phyloP scores from a whole-genome alignment of 2,329 filamentous ascomycete species.

The Tolypocladium album region DNA sequence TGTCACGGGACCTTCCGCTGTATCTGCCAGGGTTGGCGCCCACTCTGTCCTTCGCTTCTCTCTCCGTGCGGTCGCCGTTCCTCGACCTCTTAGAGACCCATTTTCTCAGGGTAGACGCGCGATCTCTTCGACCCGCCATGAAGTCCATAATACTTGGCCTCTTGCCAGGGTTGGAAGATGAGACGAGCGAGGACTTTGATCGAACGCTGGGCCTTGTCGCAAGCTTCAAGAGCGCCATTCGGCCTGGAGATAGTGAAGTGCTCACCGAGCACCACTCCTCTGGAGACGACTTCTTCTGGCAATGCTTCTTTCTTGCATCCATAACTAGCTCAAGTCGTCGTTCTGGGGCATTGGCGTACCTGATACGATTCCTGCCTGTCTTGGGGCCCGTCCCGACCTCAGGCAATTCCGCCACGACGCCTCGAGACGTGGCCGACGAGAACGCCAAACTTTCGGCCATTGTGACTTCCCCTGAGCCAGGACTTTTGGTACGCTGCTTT shows the following conservation, averaged over 20 bases:
- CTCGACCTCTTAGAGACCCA: slow-evolving; percentile 75
- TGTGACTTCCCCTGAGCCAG: slow-evolving; percentile 83
- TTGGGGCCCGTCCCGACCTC: slow-evolving; percentile 11
- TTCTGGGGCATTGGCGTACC: slow-evolving; percentile 78
- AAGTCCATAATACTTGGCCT: slow-evolving; percentile 86
- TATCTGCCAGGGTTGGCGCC: slow-evolving; percentile 85
- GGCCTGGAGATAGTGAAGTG: slow-evolving; percentile 38
- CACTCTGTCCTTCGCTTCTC: slow-evolving; percentile 86
- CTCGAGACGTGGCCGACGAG: slow-evolving; percentile 5
- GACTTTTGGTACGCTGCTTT: slow-evolving; percentile 82
- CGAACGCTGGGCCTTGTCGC: slow-evolving; percentile 70
- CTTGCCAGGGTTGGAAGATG: slow-evolving; percentile 85
- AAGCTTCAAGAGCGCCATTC: slow-evolving; percentile 60
- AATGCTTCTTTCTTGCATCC: slow-evolving; percentile 88
- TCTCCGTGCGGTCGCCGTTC: slow-evolving; percentile 79
- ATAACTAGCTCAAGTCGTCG: slow-evolving; percentile 82
- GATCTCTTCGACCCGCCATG: slow-evolving; percentile 71
- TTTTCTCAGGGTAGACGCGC: slow-evolving; percentile 60
- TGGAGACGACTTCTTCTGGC: slow-evolving; percentile 90
- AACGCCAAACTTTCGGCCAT: slow-evolving; percentile 44
- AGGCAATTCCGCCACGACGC: slow-evolving; percentile 2
- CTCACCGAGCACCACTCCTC: slow-evolving; percentile 43
- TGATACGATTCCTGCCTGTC: slow-evolving; percentile 63
- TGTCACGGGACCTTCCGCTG: slow-evolving; percentile 72
- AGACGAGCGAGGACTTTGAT: slow-evolving; percentile 95